Conservation (phyloP, 1,284 basidiomycete species). For the Cryptococcus sp. region DNA sequence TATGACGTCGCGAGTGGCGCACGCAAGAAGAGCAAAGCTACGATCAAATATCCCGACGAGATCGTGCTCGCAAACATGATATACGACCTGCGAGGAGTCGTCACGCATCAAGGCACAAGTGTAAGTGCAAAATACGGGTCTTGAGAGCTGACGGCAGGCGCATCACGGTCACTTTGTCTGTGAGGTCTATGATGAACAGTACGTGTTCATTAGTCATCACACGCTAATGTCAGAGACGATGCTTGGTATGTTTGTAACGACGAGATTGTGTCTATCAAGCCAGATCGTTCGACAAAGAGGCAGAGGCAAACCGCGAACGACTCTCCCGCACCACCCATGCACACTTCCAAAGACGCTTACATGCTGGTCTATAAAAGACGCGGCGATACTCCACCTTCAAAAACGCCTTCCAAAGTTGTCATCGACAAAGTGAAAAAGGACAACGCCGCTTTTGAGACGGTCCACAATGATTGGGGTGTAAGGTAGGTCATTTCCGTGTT, state of each 20-base stretch:
- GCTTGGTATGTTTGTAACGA: slow-evolving; percentile 92
- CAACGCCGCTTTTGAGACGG: slow-evolving; percentile 53
- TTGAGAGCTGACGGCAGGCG: slow-evolving; percentile 59
- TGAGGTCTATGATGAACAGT: slow-evolving; percentile 77
- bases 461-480: slow-evolving; percentile 8
- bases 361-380: slow-evolving; percentile 81
- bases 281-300: slow-evolving; percentile 22
- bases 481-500: slow-evolving; percentile 14
- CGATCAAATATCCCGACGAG: slow-evolving; percentile 71
- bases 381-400: slow-evolving; percentile 14
- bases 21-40: slow-evolving; percentile 78
- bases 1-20: slow-evolving; percentile 75
- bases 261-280: slow-evolving; percentile 55
- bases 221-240: slow-evolving; percentile 57
- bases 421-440: slow-evolving; percentile 60
- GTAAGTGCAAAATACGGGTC: slow-evolving; percentile 27
- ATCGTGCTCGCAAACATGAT: slow-evolving; percentile 59
- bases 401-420: slow-evolving; percentile 60
- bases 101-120: slow-evolving; percentile 74
- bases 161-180: slow-evolving; percentile 92
- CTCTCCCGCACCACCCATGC: slow-evolving; percentile 6
- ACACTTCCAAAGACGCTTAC: slow-evolving; percentile 76
- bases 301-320: slow-evolving; percentile 21
- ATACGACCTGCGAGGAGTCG: slow-evolving; percentile 78
- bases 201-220: slow-evolving; percentile 36